These are phyloP conservation scores for Chlorella sp. DNA, from an alignment of 139 green algal species.

Conservation along the genomic window DNA sequence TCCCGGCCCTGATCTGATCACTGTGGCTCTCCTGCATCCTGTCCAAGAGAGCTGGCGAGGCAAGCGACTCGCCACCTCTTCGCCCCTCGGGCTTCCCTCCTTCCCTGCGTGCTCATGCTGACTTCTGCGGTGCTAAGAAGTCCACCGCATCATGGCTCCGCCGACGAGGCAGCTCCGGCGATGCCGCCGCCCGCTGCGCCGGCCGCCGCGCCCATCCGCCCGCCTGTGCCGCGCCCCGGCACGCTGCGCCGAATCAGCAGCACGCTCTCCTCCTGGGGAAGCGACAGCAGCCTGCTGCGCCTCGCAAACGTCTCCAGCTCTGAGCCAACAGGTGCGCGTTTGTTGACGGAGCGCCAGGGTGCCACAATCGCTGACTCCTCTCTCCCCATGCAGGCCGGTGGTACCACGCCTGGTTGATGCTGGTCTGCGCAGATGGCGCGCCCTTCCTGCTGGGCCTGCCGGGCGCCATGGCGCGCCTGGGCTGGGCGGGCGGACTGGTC, in stretches of 20 bases:
- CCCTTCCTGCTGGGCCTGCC: conserved; percentile 27
- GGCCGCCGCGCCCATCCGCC: no score
- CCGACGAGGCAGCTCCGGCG: no score
- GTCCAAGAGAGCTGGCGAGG: no score
- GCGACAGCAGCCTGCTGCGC: conserved; percentile 10
- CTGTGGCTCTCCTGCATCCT: no score
- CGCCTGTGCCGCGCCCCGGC: no score
- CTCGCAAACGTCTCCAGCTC: not conserved
- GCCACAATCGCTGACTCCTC: not conserved
- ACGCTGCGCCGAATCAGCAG: conserved; percentile 1
- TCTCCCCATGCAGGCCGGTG: conserved; percentile 2
- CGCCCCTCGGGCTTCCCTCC: no score
- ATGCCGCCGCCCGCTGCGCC: no score
- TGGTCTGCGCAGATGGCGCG: conserved; percentile 7
- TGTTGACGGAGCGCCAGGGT: not conserved
- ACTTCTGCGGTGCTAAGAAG: no score
- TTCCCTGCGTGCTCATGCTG: no score
- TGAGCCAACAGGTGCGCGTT: not conserved
- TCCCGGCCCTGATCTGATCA: no score
- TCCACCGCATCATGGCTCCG: no score
- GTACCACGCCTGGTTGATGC: conserved; percentile 2
- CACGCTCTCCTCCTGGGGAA: conserved; percentile 9
- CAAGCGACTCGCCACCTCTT: no score
- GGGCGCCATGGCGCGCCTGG: conserved; percentile 9
- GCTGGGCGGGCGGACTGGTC: conserved; percentile 3